Evolutionary conservation across 2,329 filamentous ascomycete species (phyloP).

Genomic region (Fusarium redolens): DNA sequence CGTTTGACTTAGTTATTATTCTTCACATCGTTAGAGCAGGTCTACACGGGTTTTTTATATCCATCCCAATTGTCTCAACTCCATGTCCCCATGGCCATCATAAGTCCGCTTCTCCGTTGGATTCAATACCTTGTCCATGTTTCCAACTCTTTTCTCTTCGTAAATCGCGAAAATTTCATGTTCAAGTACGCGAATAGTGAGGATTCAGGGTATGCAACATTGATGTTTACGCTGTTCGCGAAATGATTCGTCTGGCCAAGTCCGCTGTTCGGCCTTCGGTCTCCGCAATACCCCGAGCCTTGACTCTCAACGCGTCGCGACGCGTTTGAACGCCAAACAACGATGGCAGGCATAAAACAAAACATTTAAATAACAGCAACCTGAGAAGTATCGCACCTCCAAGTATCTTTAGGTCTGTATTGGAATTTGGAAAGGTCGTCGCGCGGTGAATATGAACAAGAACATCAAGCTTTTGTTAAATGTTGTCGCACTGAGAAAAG

Average conservation of each 20-base stretch:
- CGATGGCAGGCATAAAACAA: accelerated
- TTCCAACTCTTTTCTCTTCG: background rate
- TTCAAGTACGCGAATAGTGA: too few relatives aligned
- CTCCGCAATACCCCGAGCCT: background rate
- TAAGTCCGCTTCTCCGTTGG: background rate
- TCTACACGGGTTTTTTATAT: background rate
- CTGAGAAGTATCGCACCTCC: background rate
- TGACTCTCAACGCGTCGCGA: background rate
- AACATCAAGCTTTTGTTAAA: too few relatives aligned
- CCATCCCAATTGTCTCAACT: too few relatives aligned
- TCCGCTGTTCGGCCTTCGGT: background rate
- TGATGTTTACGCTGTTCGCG: too few relatives aligned
- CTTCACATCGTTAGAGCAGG: accelerated
- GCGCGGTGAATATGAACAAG: background rate
- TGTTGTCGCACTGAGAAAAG: accelerated
- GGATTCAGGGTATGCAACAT: accelerated
- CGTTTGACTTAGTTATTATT: accelerated
- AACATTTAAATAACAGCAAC: accelerated
- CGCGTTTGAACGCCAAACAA: background rate
- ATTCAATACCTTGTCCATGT: background rate
- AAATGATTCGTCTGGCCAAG: background rate
- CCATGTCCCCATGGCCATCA: accelerated
- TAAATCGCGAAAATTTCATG: accelerated
- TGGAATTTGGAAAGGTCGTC: too few relatives aligned
- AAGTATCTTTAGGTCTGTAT: too few relatives aligned